Evolutionary conservation across 768 basidiomycete species (phyloP), one percentile per base, ranked within the genome.

Genomic region (Hemileccinum impolitum): DNA sequence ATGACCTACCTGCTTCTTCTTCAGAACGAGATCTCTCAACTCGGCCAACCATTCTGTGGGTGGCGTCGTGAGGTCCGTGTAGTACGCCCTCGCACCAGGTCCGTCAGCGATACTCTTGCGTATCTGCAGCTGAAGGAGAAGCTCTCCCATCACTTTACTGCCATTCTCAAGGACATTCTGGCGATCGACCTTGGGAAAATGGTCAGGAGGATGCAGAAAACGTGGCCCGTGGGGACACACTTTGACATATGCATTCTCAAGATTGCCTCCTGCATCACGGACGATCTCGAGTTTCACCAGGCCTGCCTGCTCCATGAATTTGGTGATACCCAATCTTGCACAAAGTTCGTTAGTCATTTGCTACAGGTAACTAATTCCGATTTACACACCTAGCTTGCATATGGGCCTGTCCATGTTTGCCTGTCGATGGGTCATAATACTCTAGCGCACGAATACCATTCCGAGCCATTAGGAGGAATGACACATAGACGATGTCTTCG

Each of bases 371-470:
- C 7, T 19, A 6, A 43, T 41, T 36, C 13, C 32, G 18, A 17
- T 25, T 25, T 23, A 53, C 78, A 23, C 65, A 88, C 87, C 89
- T 81, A 39, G 89, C 90, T 68, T 92, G 87, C 90, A 91, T 93
- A 61, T 91, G 89, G 14, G 89, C 90, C 62, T 93, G 89, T 15
- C 90, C 88, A 58, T 93, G 91, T 65, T 90, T 91, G 67, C 82
- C 71, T 13, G 82, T 87, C 23, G 70, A 72, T 21, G 90, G 90
- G 59, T 94, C 88, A 58, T 87, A 94, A 63, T 75, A 91, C 64
- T 93, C 89, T 32, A 94, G 74, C 5, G 82, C 90, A 31, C 85
- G 77, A 31, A 93, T 65, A 52, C 87, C 92, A 35, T 81, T 84
- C 25, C 91, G 81, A n/a, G 86, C 89, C 91, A 94, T 94, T 43